Conservation (phyloP, 768 basidiomycete species). For the Wakefieldia striispora region DNA sequence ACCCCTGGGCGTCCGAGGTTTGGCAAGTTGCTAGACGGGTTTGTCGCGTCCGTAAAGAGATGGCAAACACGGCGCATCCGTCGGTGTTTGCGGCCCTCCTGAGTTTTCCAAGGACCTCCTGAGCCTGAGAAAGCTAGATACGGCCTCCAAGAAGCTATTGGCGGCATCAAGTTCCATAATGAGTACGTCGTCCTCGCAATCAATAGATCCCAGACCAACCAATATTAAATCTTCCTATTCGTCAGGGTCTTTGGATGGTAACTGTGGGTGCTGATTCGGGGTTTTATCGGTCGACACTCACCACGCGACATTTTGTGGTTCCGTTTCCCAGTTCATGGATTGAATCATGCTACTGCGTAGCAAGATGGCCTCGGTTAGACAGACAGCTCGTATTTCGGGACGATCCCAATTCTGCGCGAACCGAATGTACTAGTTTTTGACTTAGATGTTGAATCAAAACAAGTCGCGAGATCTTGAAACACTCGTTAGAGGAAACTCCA, state of each 20-base stretch:
- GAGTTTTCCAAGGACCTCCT: conserved; percentile 32
- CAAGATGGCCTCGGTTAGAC: too few species aligned
- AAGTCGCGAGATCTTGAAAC: too few species aligned
- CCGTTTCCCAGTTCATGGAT: too few species aligned
- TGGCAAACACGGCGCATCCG: conserved; percentile 32
- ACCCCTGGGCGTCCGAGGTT: conserved; percentile 54
- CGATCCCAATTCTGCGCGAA: too few species aligned
- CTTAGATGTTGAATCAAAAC: too few species aligned
- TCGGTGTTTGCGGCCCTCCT: conserved; percentile 41
- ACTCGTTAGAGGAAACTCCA: too few species aligned
- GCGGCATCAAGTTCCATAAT: conserved; percentile 39
- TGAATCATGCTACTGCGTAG: too few species aligned
- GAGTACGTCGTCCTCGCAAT: conserved; percentile 27
- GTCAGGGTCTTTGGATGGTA: conserved; percentile 29
- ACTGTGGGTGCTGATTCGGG: too few species aligned
- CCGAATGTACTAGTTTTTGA: too few species aligned
- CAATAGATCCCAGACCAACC: background rate
- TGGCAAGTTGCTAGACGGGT: conserved; percentile 40
- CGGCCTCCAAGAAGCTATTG: conserved; percentile 25
- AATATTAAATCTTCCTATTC: too few species aligned
- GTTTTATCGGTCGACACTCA: background rate
- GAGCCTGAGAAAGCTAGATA: conserved; percentile 29
- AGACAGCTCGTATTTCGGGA: too few species aligned
- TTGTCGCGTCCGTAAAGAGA: conserved; percentile 42
- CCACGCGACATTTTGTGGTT: background rate